These are phyloP conservation scores for Puccinellia tenuiflora DNA, from an alignment of 176 grass and related monocot genomes.

Conservation along the genomic window DNA sequence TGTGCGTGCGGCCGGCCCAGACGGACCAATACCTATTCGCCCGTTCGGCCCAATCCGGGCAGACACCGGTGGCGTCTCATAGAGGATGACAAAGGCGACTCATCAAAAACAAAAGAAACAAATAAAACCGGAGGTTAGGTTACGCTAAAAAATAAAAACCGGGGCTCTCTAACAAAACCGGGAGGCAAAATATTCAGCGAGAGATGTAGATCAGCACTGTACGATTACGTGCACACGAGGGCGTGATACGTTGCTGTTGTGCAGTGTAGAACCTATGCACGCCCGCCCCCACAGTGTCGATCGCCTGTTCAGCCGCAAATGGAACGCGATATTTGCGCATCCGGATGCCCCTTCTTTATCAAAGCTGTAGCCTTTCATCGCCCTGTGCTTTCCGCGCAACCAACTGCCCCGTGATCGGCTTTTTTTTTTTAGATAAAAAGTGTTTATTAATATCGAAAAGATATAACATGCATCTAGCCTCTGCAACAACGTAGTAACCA, in stretches of 20 bases:
- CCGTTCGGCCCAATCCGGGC: too few relatives aligned
- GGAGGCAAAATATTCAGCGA: not conserved
- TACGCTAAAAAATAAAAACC: too few relatives aligned
- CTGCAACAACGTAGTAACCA: too few relatives aligned
- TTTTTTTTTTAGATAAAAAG: too few relatives aligned
- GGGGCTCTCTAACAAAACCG: not conserved
- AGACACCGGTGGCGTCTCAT: too few relatives aligned
- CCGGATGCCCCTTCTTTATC: not conserved
- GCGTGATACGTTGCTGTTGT: not conserved
- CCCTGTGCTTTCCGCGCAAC: not conserved
- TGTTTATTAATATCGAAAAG: too few relatives aligned
- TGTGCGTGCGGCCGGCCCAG: too few relatives aligned
- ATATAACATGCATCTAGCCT: too few relatives aligned
- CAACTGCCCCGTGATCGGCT: constrained; percentile 16
- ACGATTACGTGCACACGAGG: not conserved
- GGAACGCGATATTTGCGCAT: not conserved
- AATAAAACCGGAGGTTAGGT: too few relatives aligned
- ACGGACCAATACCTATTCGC: too few relatives aligned
- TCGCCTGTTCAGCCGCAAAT: not conserved
- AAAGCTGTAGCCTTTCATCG: not conserved
- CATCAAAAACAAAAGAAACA: too few relatives aligned
- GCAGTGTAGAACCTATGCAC: not conserved
- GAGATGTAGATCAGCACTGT: not conserved
- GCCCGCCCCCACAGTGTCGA: not conserved
- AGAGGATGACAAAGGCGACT: too few relatives aligned